Evolutionary conservation across 2,329 filamentous ascomycete genomes (phyloP), one percentile per base, ranked within the genome.

Genomic region (Ascochyta pisi): DNA sequence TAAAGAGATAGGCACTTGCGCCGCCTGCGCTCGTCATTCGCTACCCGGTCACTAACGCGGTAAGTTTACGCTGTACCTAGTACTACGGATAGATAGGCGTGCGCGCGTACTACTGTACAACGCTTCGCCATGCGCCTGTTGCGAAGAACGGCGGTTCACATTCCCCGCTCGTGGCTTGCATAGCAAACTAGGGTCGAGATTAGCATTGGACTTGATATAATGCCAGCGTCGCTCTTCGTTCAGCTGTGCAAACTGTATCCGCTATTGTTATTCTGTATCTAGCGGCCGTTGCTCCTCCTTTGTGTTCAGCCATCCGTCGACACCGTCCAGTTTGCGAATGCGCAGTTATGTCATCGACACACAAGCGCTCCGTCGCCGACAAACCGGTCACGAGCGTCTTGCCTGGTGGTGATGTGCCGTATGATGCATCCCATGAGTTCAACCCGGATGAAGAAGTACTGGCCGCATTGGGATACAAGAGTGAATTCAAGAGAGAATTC

Each of bases 401-500:
- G 2, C 73, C 76, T 8, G 74, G 70, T 33, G 80, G 81, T 56
- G 82, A 84, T 50, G 68, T 83, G 16, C 82, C 80, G 1, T 77
- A 81, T 60, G 75, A 78, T 56, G 64, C 76, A 1, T 72, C 76
- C 37, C 74, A 79, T 48, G 77, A 78, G 26, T 78, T 82, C 66
- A 75, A 73, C 37, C 75, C 79, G 4, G 86, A 89, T 66, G 86
- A 88, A 62, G 84, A 86, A 50, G 82, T 82, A 1, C 78, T 89
- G 5, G 84, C 84, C 2, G 83, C 86, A 1, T 77, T 89, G 23
- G 86, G 86, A 34, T 86, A 84, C 71, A 86, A 84, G 70, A 81
- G 84, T 48, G 84, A 86, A 66, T 86, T 86, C 77, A 86, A 86
- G 76, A 82, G 89, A 67, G 88, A 91, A 66, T 91, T 92, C 71